phyloP scores from a whole-genome alignment of 768 basidiomycete genomes.

The Neoboletus magnificus region DNA sequence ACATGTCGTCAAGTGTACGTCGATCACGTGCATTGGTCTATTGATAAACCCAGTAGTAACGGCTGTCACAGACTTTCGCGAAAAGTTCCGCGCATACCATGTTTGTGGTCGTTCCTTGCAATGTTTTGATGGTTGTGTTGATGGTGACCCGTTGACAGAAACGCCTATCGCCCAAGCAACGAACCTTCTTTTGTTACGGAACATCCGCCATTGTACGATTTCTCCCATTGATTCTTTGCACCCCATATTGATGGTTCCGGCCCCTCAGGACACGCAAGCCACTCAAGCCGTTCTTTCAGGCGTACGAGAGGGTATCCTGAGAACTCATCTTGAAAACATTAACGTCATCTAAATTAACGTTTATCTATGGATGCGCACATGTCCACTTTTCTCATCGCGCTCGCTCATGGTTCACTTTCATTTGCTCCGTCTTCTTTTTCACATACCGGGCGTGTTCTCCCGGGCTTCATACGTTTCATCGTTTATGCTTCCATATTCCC shows the following conservation, averaged over 20 bases:
- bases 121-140: neutral
- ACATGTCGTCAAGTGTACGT: constrained; percentile 62
- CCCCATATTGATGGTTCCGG: neutral
- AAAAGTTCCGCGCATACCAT: constrained; percentile 64
- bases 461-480: neutral
- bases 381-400: neutral
- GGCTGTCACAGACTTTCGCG: constrained; percentile 52
- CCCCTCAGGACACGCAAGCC: constrained; percentile 36
- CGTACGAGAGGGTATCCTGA: constrained; percentile 42
- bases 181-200: constrained; percentile 65
- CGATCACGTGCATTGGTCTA: neutral
- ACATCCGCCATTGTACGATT: constrained; percentile 67
- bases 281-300: constrained; percentile 37
- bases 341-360: constrained; percentile 24
- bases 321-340: constrained; percentile 31
- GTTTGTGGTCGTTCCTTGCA: constrained; percentile 34
- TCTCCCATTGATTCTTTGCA: neutral
- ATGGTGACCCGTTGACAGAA: constrained; percentile 35
- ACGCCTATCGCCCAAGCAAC: constrained; percentile 51
- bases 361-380: neutral
- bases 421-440: neutral
- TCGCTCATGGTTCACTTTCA: neutral
- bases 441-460: neutral
- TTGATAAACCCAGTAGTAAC: neutral
- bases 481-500: neutral